A percentile compares a stretch with the other conserved stretches of the same genome.
Conservation (phyloP, 305 asterid species). For the Fraxinus sp. region DNA sequence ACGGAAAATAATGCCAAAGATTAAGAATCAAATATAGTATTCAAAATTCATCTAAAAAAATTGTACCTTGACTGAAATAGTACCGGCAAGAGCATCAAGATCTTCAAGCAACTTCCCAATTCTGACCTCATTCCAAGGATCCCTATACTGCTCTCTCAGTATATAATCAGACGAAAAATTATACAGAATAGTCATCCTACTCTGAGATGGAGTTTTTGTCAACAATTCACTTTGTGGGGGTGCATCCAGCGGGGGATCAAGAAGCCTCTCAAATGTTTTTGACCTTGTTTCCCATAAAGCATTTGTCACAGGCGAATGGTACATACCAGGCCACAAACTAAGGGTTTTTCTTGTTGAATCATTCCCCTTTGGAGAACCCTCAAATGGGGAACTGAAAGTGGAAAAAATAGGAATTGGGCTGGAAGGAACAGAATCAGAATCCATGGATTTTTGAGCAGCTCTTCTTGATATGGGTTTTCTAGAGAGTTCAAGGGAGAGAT, state of each 20-base stretch:
- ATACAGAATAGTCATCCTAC: constrained; percentile 68
- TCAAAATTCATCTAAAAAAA: background rate
- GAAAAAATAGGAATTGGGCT: constrained; percentile 58
- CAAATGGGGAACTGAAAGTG: constrained; percentile 61
- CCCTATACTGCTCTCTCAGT: constrained; percentile 89
- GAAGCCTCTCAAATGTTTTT: constrained; percentile 75
- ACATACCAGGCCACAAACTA: constrained; percentile 98
- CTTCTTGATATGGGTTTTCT: background rate
- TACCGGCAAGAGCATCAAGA: constrained; percentile 97
- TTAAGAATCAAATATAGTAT: background rate
- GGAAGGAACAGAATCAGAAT: constrained; percentile 40
- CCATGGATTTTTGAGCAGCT: constrained; percentile 39
- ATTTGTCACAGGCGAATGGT: constrained; percentile 86
- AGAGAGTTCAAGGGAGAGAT: background rate
- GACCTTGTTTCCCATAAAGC: constrained; percentile 93
- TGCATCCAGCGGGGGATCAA: constrained; percentile 94
- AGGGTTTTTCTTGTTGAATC: constrained; percentile 59
- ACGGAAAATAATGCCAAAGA: background rate
- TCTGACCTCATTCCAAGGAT: constrained; percentile 97
- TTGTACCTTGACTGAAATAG: constrained; percentile 81
- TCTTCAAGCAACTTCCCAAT: constrained; percentile 94
- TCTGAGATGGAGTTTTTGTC: constrained; percentile 56
- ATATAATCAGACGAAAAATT: constrained; percentile 71
- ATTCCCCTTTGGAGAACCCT: constrained; percentile 31
- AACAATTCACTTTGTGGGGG: constrained; percentile 88